Base-by-base conservation (phyloP, 305 asterid genomes). In the Euphrasia arctica region DNA sequence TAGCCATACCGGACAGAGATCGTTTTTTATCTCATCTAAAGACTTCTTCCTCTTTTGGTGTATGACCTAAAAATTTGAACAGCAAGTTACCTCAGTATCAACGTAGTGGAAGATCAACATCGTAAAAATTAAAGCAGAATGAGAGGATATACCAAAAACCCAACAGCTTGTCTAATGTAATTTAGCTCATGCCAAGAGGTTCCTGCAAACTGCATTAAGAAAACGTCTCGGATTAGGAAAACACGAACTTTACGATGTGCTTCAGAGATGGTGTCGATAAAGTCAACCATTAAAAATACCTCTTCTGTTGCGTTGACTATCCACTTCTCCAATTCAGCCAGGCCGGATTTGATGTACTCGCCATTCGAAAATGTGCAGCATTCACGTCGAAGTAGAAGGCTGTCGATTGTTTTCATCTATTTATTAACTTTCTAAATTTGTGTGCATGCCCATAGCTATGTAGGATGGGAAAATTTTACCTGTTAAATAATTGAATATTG, bases 141-240 rank as follows among this genome's bases (percentile, higher is more conserved):
- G 67, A 62, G 64, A 48, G 32, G 34, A 28, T 67, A 70, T 81
- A 92, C 98, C 98, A 92, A 83, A 78, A 92, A 89, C 60, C 97
- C 98, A 81, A 93, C 96, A 57, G 98, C 98, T 78, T 93, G 98
- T 76, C 97, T 79, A 67, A 93, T 93, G 84, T 84, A 90, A 72
- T 87, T 88, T 65, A 93, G 86, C 78, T 93, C 98, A 74, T 90
- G 97, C 98, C 97, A 90, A 60, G 96, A 87, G 51, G 96, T 89
- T 70, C 97, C 98, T 66, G 96, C 90, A 90, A 77, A 90, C 98
- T 93, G 82, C 77, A 78, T 52, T 54, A 69, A 50, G 49, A 42
- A 67, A 72, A 18, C 22, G 22, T 18, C 22, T 18, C 22, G 22
- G 22, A 4, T 4, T 52, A 43, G 22, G 58, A 64, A 57, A 65